A percentile compares a stretch with the other conserved stretches of the same genome.
Evolutionary conservation across 2,329 filamentous ascomycete genomes (phyloP).

Genomic region (Fonsecaea monophora): DNA sequence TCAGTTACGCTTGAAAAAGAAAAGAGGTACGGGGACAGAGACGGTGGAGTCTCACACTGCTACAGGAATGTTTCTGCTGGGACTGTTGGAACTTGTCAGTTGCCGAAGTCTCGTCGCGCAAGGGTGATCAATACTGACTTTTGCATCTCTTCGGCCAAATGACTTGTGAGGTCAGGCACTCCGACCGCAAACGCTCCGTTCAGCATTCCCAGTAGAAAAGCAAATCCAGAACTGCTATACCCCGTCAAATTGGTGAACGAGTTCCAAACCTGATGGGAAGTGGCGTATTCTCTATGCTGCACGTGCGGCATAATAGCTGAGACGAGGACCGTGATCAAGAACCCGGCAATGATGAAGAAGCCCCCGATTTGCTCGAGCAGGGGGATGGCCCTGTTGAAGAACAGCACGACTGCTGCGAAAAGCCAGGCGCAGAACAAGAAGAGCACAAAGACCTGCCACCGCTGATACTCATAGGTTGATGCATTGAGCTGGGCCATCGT

Average conservation of each 20-base stretch:
- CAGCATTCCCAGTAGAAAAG: slow-evolving; percentile 69
- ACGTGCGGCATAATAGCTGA: slow-evolving; percentile 24
- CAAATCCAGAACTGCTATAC: slow-evolving; percentile 59
- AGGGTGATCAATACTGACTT: slow-evolving; percentile 47
- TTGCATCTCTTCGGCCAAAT: slow-evolving; percentile 68
- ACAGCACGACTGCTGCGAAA: slow-evolving; percentile 37
- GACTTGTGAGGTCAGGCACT: slow-evolving; percentile 69
- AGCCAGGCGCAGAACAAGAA: slow-evolving; percentile 53
- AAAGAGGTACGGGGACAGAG: neutral
- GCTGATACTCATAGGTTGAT: slow-evolving; percentile 40
- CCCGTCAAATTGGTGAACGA: slow-evolving; percentile 58
- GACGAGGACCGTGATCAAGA: slow-evolving; percentile 56
- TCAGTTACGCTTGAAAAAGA: neutral
- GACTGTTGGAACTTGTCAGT: slow-evolving; percentile 38
- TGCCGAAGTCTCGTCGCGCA: neutral
- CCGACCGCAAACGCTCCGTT: slow-evolving; percentile 74
- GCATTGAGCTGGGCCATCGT: slow-evolving; percentile 44
- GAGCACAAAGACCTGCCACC: slow-evolving; percentile 67
- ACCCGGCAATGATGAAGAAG: slow-evolving; percentile 57
- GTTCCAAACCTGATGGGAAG: slow-evolving; percentile 60
- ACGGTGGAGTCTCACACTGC: slow-evolving; percentile 46
- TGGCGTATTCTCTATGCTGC: slow-evolving; percentile 52
- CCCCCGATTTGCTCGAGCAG: slow-evolving; percentile 48
- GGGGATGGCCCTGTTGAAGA: slow-evolving; percentile 55
- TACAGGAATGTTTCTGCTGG: slow-evolving; percentile 61